Evolutionary conservation across 352 stramenopile genomes (phyloP).

Genomic region (Globisporangium paroecandrum): DNA sequence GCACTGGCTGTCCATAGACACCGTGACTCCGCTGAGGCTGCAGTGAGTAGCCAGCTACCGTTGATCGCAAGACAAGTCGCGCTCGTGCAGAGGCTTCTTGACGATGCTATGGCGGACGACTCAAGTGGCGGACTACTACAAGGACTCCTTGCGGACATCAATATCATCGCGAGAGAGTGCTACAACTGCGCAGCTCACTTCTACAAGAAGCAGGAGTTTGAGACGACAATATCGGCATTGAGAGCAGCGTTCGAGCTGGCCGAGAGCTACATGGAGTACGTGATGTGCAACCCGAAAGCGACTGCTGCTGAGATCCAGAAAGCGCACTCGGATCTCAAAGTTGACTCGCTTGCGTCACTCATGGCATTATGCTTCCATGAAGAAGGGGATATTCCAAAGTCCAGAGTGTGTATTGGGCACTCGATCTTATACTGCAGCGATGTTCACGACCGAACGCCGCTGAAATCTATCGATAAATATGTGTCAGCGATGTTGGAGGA

Average conservation of each 20-base stretch:
- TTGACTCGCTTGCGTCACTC: slow-evolving; percentile 54
- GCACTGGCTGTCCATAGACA: slow-evolving; percentile 20
- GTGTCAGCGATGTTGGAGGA: slow-evolving; percentile 47
- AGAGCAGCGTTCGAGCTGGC: slow-evolving; percentile 42
- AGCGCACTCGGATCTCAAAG: slow-evolving; percentile 47
- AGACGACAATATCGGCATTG: slow-evolving; percentile 38
- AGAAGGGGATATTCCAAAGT: slow-evolving; percentile 24
- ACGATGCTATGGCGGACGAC: slow-evolving; percentile 33
- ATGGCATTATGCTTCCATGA: slow-evolving; percentile 55
- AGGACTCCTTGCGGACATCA: slow-evolving; percentile 49
- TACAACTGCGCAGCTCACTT: slow-evolving; percentile 48
- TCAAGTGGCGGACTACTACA: slow-evolving; percentile 26
- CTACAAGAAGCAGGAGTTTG: slow-evolving; percentile 46
- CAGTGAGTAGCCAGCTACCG: not conserved
- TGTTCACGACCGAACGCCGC: slow-evolving; percentile 21
- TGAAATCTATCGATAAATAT: slow-evolving; percentile 46
- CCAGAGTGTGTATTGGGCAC: slow-evolving; percentile 39
- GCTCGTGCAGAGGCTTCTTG: slow-evolving; percentile 31
- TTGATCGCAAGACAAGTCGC: slow-evolving; percentile 30
- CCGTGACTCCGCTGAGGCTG: not conserved
- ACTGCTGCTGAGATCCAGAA: slow-evolving; percentile 29
- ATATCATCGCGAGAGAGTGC: slow-evolving; percentile 55
- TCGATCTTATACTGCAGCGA: slow-evolving; percentile 54
- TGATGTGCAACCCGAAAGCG: slow-evolving; percentile 43
- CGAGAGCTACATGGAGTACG: slow-evolving; percentile 60